Evolutionary conservation across 2,329 filamentous ascomycete species (phyloP), one percentile per base, ranked within the genome.

Genomic region (Plectosphaerella cucumerina): DNA sequence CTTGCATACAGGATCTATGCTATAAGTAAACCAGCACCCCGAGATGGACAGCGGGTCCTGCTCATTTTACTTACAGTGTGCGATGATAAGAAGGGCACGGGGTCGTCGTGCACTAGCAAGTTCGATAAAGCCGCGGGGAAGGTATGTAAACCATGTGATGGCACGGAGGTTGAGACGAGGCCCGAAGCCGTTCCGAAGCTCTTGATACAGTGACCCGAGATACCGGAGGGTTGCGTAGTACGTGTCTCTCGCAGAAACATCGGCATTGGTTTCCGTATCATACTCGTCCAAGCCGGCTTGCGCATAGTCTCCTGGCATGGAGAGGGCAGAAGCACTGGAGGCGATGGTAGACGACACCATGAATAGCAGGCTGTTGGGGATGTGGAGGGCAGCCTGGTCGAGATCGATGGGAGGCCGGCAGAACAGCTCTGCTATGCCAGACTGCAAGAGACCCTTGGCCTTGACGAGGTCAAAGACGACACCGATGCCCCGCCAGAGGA

Each of bases 401-500:
- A 78, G 61, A 50, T 81, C 67, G 44, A 81, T 69, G 4, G 67
- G 60, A 2, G 79, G 78, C 0, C 79, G 70, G 51, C 69, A 71
- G 56, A 82, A 78, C 11, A 82, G 65, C 5, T 65, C 59, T 1
- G 69, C 65, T 50, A 82, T 59, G 15, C 77, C 78, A 0, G 75
- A 72, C 3, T 70, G 62, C 45, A 65, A 57, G 3, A 72, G 56
- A 1, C 53, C 57, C 9, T 60, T 53, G 1, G 63, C 61, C 1
- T 60, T 57, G 37, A 71, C 66, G 12, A 75, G 53, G 1, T 74
- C 63, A 37, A 80, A 64, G 26, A 82, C 76, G 15, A 77, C 60
- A 26, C 75, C 70, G 22, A 76, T 81, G 10, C 79, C 79, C 10
- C 72, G 68, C 78, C 78, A 83, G 12, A 82, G 68, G 3, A 73